Conservation (phyloP, 495 filamentous ascomycete genomes). For the Penicillium waksmanii region DNA sequence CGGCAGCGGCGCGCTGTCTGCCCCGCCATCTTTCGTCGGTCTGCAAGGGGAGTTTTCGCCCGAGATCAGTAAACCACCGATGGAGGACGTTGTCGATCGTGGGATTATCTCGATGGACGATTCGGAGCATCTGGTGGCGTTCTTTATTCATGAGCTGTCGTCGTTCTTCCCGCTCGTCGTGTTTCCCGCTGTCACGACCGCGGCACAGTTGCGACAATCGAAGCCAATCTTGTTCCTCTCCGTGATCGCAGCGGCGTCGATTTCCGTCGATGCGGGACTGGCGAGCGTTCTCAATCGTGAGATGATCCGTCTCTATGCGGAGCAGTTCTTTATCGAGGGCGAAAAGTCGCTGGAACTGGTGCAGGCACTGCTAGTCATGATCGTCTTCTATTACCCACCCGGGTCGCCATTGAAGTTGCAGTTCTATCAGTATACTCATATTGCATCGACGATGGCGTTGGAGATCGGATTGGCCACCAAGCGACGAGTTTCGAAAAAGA, state of each 20-base stretch:
- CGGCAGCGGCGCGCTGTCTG: constrained; percentile 20
- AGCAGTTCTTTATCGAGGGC: constrained; percentile 50
- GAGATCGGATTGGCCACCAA: constrained; percentile 54
- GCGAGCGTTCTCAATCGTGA: constrained; percentile 51
- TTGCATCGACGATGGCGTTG: constrained; percentile 57
- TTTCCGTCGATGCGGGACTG: constrained; percentile 43
- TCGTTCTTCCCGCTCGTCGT: constrained; percentile 48
- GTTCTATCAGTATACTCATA: constrained; percentile 58
- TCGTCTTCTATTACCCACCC: constrained; percentile 55
- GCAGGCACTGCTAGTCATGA: constrained; percentile 52
- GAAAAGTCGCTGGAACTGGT: constrained; percentile 59
- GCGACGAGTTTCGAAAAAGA: constrained; percentile 27
- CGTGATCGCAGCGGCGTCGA: constrained; percentile 51
- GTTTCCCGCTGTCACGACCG: constrained; percentile 40
- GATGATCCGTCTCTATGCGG: constrained; percentile 50
- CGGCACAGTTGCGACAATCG: constrained; percentile 43
- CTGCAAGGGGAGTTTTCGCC: constrained; percentile 21
- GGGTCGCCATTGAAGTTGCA: constrained; percentile 51
- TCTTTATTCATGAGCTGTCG: constrained; percentile 48
- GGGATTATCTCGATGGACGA: constrained; percentile 49
- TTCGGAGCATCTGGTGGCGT: constrained; percentile 47
- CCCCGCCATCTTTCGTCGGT: constrained; percentile 22
- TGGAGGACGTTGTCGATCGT: constrained; percentile 48
- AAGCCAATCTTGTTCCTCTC: constrained; percentile 56
- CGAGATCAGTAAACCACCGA: constrained; percentile 16